A percentile compares a stretch with the other conserved stretches of the same genome.
Conservation (phyloP, 805 yeast species). For the Tetrapisispora arboricola region DNA sequence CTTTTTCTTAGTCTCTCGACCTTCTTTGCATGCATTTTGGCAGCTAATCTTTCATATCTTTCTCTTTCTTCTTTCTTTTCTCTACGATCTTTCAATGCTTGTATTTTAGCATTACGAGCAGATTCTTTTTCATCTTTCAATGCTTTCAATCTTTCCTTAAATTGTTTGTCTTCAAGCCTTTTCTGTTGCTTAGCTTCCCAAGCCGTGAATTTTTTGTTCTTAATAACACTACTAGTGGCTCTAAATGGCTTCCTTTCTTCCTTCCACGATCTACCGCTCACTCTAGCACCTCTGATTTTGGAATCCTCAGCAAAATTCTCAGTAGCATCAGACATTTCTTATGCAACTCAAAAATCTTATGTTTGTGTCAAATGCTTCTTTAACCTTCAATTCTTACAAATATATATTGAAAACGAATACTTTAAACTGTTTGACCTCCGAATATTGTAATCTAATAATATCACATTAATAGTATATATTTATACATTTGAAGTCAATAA, state of each 20-base stretch:
- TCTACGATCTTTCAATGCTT: constrained; percentile 58
- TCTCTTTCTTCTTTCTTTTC: constrained; percentile 82
- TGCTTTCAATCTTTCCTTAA: constrained; percentile 58
- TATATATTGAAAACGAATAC: too few species aligned
- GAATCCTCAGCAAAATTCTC: neutral
- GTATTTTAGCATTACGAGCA: constrained; percentile 42
- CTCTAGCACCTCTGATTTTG: constrained; percentile 36
- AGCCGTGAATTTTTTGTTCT: constrained; percentile 33
- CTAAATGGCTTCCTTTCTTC: constrained; percentile 57
- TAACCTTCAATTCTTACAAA: too few species aligned
- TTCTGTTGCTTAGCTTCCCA: constrained; percentile 64
- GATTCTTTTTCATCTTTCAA: constrained; percentile 70
- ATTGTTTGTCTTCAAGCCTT: constrained; percentile 52
- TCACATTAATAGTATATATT: too few species aligned
- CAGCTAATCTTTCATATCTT: constrained; percentile 71
- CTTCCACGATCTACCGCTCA: constrained; percentile 70
- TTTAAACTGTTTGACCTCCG: too few species aligned
- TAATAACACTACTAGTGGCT: constrained; percentile 49
- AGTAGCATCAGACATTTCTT: neutral
- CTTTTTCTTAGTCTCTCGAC: constrained; percentile 81
- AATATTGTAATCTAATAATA: too few species aligned
- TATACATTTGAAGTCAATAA: too few species aligned
- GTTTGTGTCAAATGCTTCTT: too few species aligned
- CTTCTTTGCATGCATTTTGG: constrained; percentile 84
- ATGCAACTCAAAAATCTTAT: too few species aligned